phyloP scores from a whole-genome alignment of 2,329 filamentous ascomycete species.

The Colletotrichum nymphaeae region DNA sequence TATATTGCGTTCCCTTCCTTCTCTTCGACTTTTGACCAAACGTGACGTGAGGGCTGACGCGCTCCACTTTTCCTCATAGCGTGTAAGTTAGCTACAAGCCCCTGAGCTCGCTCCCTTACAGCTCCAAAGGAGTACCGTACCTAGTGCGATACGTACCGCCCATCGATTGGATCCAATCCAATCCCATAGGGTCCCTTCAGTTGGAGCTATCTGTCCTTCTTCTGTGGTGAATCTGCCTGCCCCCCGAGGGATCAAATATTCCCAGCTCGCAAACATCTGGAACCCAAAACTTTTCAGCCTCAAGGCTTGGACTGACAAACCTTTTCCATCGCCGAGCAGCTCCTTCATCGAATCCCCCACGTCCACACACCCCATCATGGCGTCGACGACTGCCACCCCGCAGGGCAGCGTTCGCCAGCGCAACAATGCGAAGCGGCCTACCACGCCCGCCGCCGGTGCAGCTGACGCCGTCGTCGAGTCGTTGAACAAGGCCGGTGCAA shows the following conservation, averaged over 20 bases:
- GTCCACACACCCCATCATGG: conserved; percentile 52
- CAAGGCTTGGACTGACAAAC: conserved; percentile 24
- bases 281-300: not conserved
- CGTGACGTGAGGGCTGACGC: conserved; percentile 26
- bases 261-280: conserved; percentile 6
- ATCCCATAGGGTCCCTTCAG: not conserved
- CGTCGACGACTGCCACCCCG: conserved; percentile 52
- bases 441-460: conserved; percentile 46
- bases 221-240: conserved; percentile 7
- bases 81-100: conserved; percentile 33
- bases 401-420: conserved; percentile 71
- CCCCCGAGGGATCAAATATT: conserved; percentile 1
- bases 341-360: conserved; percentile 38
- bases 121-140: not conserved
- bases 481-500: conserved; percentile 55
- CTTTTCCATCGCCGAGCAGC: conserved; percentile 22
- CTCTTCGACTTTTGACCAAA: conserved; percentile 30
- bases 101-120: conserved; percentile 30
- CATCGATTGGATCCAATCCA: not conserved
- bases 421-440: conserved; percentile 61
- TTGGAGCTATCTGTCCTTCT: conserved; percentile 36
- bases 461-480: conserved; percentile 63
- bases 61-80: conserved; percentile 24
- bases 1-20: conserved; percentile 31
- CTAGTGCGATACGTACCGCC: conserved; percentile 28